Base-by-base conservation (phyloP, 2,329 filamentous ascomycete genomes). In the Clonostachys chloroleuca region DNA sequence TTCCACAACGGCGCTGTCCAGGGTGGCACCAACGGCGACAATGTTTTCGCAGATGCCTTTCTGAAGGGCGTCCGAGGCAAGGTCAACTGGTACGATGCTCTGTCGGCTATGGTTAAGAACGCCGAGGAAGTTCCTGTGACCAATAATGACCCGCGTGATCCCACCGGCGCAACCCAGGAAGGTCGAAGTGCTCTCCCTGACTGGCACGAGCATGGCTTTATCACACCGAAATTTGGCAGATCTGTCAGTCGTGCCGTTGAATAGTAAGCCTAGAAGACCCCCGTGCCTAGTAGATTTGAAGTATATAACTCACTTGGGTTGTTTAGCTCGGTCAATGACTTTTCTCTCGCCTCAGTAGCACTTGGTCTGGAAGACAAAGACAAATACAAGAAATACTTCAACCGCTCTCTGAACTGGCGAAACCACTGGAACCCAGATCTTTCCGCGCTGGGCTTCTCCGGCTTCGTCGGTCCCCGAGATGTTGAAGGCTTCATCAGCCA, bases 31-130 rank as follows among this genome's bases (percentile, higher is more conserved):
- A 88, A 88, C 56, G 78, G 80, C 5, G 85, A 89, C 59, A 88
- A 86, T 48, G 77, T 89, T 5, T 75, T 89, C 14, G 85, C 85
- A 3, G 86, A 89, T 56, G 86, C 85, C 0, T 89, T 80, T 51
- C 74, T 87, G 33, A 89, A 89, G 59, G 83, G 83, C 1, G 75
- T 88, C 4, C 69, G 75, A 12, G 83, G 81, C 5, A 67, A 67
- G 5, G 68, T 89, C 40, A 69, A 88, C 61, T 89, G 85, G 86
- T 64, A 70, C 4, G 77, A 80, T 46, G 83, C 74, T 5, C 84
- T 80, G 54, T 65, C 70, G 6, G 81, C 83, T 42, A 84, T 87
- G 82, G 66, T 79, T 9, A 84, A 79, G 42, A 78, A 90, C 53
- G 86, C 85, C 12, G 83, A 89, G 62, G 72, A 77, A 7, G 70